A percentile compares a stretch with the other conserved stretches of the same genome.
These are phyloP conservation scores for Paxillus involutus DNA, from an alignment of 768 basidiomycete genomes.

Conservation along the genomic window DNA sequence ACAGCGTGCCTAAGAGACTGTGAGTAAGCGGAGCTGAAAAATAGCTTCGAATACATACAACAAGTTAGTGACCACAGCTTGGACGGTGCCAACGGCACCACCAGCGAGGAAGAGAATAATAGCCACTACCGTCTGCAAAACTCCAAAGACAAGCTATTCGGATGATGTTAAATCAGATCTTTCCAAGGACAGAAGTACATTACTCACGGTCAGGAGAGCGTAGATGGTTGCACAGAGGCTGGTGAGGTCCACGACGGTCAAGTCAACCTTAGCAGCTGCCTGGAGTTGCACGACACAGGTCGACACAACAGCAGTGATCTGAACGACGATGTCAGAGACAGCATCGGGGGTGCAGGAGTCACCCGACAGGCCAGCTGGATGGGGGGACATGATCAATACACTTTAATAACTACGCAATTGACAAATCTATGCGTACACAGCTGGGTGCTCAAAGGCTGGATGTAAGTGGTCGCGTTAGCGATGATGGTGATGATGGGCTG, in stretches of 20 bases:
- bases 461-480: not conserved
- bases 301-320: slow-evolving; percentile 2
- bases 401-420: no score
- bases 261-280: not conserved
- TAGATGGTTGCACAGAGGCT: not conserved
- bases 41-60: not conserved
- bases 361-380: not conserved
- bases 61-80: not conserved
- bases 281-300: not conserved
- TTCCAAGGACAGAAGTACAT: no score
- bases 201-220: slow-evolving; percentile 2
- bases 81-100: not conserved
- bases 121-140: not conserved
- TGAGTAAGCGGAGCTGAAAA: not conserved
- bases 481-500: slow-evolving; percentile 6
- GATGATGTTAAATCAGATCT: not conserved
- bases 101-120: not conserved
- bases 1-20: not conserved
- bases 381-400: no score
- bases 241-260: not conserved
- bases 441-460: not conserved
- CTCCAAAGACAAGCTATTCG: not conserved
- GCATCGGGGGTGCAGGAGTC: not conserved
- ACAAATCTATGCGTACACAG: not conserved
- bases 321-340: not conserved